Evolutionary conservation across 2,329 filamentous ascomycete genomes (phyloP), one percentile per base, ranked within the genome.

Genomic region (Cyclaneusma minus): DNA sequence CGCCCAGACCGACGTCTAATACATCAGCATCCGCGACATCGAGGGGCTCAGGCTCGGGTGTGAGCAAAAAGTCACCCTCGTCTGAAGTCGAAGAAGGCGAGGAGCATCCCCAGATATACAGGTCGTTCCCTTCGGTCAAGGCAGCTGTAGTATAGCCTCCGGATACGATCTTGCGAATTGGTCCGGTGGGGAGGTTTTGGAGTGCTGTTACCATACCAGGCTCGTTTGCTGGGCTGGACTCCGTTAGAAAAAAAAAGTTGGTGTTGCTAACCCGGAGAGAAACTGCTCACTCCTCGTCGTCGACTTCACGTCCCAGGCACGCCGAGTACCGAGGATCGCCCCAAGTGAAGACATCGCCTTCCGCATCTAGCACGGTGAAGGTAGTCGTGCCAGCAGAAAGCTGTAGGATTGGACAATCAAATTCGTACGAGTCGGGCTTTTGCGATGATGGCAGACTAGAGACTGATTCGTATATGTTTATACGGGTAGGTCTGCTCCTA

Each of bases 91-190:
- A 6, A 22, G 29, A n/a, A 13, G 13, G 14, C 6, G 34, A 21
- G 1, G 67, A 47, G n/a, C 48, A 45, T 16, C 73, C 72, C 71
- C 72, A 79, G 13, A 64, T 42, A 39, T 78, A 79, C 2, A 75
- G 44, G 30, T 68, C 64, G 16, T 61, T 54, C 3, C 62, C 64
- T 7, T 56, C 49, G 0, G 68, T 75, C 22, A 78, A 37, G 0
- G 69, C 70, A 3, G 64, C 67, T 3, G 64, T 48, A 3, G 62
- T 48, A 40, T 71, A 73, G 0, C 71, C 70, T 3, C 62, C 62
- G 6, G 44, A 42, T 6, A 48, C 56, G 14, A 79, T 49, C 37
- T 64, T 67, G 16, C 40, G 50, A 25, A 78, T 58, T 8, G 56
- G 51, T 23, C 51, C 66, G 12, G 48, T 60, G 30, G 50, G 60